Evolutionary conservation across 352 stramenopile genomes (phyloP).

Genomic region (Phytophthora litchii): DNA sequence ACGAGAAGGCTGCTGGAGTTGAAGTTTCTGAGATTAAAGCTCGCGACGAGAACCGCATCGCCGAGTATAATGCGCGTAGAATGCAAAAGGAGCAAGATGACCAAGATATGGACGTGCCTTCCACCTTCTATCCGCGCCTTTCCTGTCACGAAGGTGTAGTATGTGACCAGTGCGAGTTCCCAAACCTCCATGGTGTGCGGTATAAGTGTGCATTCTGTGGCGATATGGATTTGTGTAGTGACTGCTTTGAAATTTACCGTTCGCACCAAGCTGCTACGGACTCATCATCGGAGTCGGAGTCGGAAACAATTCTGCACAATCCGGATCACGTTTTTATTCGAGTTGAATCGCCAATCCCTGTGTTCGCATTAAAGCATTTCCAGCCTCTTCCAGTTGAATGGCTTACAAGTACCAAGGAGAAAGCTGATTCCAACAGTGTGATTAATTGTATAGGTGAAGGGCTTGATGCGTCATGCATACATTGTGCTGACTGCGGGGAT

Average conservation of each 20-base stretch:
- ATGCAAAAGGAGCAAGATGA: constrained; percentile 7
- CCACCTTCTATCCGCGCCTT: constrained; percentile 55
- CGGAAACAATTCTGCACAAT: constrained; percentile 42
- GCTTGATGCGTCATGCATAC: constrained; percentile 1
- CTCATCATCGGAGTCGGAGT: constrained; percentile 25
- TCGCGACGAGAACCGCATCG: constrained; percentile 33
- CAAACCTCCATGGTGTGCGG: constrained; percentile 56
- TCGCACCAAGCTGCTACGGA: constrained; percentile 28
- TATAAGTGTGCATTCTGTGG: constrained; percentile 81
- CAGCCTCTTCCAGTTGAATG: constrained; percentile 33
- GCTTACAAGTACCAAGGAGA: constrained; percentile 33
- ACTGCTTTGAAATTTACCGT: constrained; percentile 61
- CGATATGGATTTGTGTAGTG: constrained; percentile 73
- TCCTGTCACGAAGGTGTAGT: constrained; percentile 68
- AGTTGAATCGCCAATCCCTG: constrained; percentile 62
- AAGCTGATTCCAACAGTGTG: background rate
- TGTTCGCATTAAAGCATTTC: constrained; percentile 67
- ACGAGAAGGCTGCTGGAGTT: constrained; percentile 8
- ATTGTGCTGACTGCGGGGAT: constrained; percentile 42
- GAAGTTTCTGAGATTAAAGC: constrained; percentile 32
- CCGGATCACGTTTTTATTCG: constrained; percentile 70
- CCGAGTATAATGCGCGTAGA: constrained; percentile 24
- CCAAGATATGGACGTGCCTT: background rate
- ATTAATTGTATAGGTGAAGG: constrained; percentile 13
- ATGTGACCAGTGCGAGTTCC: constrained; percentile 69